Evolutionary conservation across 1,139 yeast genomes (phyloP).

Genomic region (Pneumocystis oryctolagi): DNA sequence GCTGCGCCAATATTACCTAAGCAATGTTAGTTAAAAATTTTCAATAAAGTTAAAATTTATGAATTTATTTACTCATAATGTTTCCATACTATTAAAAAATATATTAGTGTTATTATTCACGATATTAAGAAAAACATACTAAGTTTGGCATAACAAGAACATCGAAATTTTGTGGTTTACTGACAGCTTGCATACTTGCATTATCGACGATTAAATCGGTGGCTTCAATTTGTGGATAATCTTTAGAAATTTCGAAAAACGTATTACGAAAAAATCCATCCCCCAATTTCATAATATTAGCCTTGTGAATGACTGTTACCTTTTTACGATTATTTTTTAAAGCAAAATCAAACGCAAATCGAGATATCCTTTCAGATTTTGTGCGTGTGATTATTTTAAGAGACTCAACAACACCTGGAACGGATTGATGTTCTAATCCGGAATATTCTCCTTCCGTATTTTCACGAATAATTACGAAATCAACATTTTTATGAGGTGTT

Average conservation of each 20-base stretch:
- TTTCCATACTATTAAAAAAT: constrained; percentile 61
- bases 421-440: constrained; percentile 94
- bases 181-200: constrained; percentile 98
- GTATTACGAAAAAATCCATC: constrained; percentile 96
- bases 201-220: constrained; percentile 95
- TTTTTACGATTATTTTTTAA: constrained; percentile 76
- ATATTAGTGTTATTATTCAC: background rate
- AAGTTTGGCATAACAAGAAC: constrained; percentile 89
- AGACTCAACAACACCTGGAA: constrained; percentile 95
- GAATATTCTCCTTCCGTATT: constrained; percentile 98
- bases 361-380: constrained; percentile 93
- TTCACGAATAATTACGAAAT: constrained; percentile 90
- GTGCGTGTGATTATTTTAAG: constrained; percentile 86
- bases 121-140: background rate
- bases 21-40: constrained; percentile 12
- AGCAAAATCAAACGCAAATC: constrained; percentile 94
- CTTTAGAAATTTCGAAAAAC: constrained; percentile 77
- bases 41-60: background rate
- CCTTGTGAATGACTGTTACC: constrained; percentile 97
- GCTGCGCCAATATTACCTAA: constrained; percentile 97
- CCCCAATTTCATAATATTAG: constrained; percentile 96
- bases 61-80: constrained; percentile 27
- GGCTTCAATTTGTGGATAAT: constrained; percentile 58
- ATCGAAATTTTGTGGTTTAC: constrained; percentile 94
- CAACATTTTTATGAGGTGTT: constrained; percentile 76